phyloP scores from a whole-genome alignment of 768 basidiomycete genomes.

The Coprinellus micaceus region DNA sequence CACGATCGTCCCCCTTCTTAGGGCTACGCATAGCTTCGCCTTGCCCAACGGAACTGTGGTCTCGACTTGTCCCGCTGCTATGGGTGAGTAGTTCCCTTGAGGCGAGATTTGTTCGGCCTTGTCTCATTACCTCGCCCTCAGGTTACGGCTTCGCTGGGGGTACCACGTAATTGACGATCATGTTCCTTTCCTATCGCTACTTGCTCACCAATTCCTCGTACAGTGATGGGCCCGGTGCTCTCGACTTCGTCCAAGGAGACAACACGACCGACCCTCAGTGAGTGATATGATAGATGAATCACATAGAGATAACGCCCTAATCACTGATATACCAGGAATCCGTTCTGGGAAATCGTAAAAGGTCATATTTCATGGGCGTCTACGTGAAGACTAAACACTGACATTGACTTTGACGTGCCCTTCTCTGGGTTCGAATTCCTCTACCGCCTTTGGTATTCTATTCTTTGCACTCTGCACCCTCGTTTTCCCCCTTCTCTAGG shows the following conservation, averaged over 20 bases:
- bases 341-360: conserved; percentile 80
- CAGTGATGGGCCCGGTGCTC: conserved; percentile 77
- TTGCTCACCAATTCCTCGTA: conserved; percentile 2
- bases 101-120: no score
- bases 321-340: conserved; percentile 44
- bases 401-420: conserved; percentile 9
- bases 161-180: conserved; percentile 53
- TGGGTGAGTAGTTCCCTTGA: conserved; percentile 46
- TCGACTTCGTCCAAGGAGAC: conserved; percentile 74
- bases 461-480: neutral
- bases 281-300: conserved; percentile 18
- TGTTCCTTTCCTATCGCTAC: neutral
- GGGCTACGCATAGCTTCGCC: conserved; percentile 49
- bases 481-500: conserved; percentile 27
- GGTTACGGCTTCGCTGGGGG: conserved; percentile 78
- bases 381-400: conserved; percentile 2
- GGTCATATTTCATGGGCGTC: conserved; percentile 29
- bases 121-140: no score
- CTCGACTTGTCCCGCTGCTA: conserved; percentile 73
- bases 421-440: neutral
- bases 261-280: conserved; percentile 59
- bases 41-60: conserved; percentile 65
- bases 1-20: neutral
- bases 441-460: conserved; percentile 1
- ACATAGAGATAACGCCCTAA: neutral